These are phyloP conservation scores for Kuraishia molischiana DNA, from an alignment of 805 yeast genomes.

Conservation along the genomic window DNA sequence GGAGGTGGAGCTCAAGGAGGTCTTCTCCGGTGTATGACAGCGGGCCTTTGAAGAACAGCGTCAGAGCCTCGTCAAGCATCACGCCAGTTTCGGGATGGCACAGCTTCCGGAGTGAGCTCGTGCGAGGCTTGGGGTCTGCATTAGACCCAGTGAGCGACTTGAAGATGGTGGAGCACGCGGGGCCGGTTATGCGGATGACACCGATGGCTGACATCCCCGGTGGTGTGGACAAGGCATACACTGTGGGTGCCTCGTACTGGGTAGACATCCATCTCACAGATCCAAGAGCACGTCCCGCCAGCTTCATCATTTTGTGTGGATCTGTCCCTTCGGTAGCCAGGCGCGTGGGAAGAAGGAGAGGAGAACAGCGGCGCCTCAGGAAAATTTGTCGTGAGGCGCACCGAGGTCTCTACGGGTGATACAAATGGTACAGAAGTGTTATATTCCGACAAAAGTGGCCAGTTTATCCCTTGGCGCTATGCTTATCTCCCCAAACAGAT, in stretches of 20 bases:
- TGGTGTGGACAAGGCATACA: slow-evolving; percentile 85
- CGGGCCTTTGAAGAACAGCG: slow-evolving; percentile 62
- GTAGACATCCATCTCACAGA: too few species aligned
- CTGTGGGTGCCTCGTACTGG: slow-evolving; percentile 41
- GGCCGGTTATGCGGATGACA: slow-evolving; percentile 75
- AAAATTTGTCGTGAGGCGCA: too few species aligned
- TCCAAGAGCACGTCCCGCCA: too few species aligned
- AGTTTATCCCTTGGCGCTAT: too few species aligned
- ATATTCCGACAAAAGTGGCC: too few species aligned
- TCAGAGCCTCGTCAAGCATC: slow-evolving; percentile 70
- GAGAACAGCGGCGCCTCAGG: too few species aligned
- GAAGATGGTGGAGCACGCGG: slow-evolving; percentile 39
- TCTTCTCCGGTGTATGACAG: slow-evolving; percentile 91
- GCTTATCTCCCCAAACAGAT: slow-evolving; percentile 49
- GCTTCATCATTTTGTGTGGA: too few species aligned
- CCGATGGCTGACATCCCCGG: slow-evolving; percentile 80
- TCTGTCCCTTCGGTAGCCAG: too few species aligned
- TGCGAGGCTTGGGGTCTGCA: slow-evolving; percentile 36
- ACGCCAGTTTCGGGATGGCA: slow-evolving; percentile 27
- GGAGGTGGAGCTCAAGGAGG: slow-evolving; percentile 77
- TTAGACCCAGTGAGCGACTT: slow-evolving; percentile 29
- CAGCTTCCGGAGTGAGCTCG: slow-evolving; percentile 49
- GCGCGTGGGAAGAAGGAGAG: too few species aligned
- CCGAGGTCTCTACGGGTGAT: too few species aligned
- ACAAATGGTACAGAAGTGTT: too few species aligned